Evolutionary conservation across 2,329 filamentous ascomycete genomes (phyloP), one percentile per base, ranked within the genome.

Genomic region (Metarhizium anisopliae): DNA sequence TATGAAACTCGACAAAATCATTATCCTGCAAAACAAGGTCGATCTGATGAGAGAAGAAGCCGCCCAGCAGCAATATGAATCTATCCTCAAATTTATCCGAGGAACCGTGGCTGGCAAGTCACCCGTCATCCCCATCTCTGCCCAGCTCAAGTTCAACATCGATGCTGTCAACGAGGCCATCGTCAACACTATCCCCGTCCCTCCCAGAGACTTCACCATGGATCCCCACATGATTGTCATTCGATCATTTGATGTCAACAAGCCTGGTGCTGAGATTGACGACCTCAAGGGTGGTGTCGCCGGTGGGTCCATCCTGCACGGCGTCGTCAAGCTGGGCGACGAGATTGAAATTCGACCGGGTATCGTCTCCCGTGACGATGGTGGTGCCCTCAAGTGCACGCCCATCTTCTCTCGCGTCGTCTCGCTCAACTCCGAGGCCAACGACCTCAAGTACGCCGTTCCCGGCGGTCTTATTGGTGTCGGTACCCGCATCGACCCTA

Each of bases 1-100:
- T 71, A 99, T 99, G 94, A 99, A 99, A 82, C 84, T 99, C 61
- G 91, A 95, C 74, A 95, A 99, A 78, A 96, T 99, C 75, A 96
- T 99, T 72, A 97, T 99, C 68, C 84, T 99, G 58, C 94, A 99
- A 76, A 99, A 99, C 80, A 99, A 99, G 83, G 94, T 99, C 67
- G 94, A 99, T 71, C 77, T 99, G 65, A 97, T 99, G 91, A 84
- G 91, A 66, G 90, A 96, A 80, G 93, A 97, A 71, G 90, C 88
- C 60, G 94, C 95, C 51, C 83, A 90, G 68, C 84, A 93, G 69
- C 94, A 99, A 74, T 94, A 96, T 79, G 87, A 96, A 74, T 96
- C 92, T 1, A 99, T 99, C 64, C 81, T 95, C 67, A 97, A 97
- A 76, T 99, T 99, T 76, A 96, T 99, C 69, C 86, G 94, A 70